phyloP scores from a whole-genome alignment of 176 grass and related monocot genomes.

The Rhipidocladum racemiflorum region DNA sequence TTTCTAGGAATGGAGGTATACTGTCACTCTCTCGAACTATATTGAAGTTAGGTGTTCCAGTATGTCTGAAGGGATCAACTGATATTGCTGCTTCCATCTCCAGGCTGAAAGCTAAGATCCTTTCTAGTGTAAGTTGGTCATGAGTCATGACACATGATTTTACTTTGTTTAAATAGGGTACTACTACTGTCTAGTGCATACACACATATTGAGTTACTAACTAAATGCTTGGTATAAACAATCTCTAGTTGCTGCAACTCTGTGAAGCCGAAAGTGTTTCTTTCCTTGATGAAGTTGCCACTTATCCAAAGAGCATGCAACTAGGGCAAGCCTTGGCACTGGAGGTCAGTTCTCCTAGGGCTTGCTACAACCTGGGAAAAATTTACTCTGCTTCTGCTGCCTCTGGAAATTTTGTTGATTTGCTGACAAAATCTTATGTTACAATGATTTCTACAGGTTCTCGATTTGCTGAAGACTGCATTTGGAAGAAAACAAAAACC shows the following conservation, averaged over 20 bases:
- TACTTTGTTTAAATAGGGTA: slow-evolving; percentile 1
- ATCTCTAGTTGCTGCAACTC: slow-evolving; percentile 74
- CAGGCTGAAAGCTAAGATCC: slow-evolving; percentile 82
- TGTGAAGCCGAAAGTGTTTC: slow-evolving; percentile 97
- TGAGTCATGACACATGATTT: neutral
- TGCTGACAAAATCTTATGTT: slow-evolving; percentile 35
- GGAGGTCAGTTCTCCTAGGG: slow-evolving; percentile 56
- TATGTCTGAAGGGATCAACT: slow-evolving; percentile 64
- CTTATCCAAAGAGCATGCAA: slow-evolving; percentile 65
- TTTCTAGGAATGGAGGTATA: slow-evolving; percentile 90
- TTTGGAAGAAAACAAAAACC: slow-evolving; percentile 63
- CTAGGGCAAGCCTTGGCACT: slow-evolving; percentile 80
- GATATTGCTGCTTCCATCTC: slow-evolving; percentile 71
- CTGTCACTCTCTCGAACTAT: slow-evolving; percentile 66
- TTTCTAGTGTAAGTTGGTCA: slow-evolving; percentile 78
- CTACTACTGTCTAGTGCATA: neutral
- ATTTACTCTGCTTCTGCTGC: slow-evolving; percentile 21
- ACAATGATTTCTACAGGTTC: slow-evolving; percentile 56
- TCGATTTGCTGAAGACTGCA: slow-evolving; percentile 79
- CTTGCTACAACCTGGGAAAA: neutral
- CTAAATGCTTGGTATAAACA: slow-evolving; percentile 27
- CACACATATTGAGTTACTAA: slow-evolving; percentile 13
- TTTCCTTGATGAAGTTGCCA: slow-evolving; percentile 96
- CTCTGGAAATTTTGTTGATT: slow-evolving; percentile 6
- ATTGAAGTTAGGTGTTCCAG: slow-evolving; percentile 68